Base-by-base conservation (phyloP, 768 basidiomycete species). In the Xanthoconium stramineum region DNA sequence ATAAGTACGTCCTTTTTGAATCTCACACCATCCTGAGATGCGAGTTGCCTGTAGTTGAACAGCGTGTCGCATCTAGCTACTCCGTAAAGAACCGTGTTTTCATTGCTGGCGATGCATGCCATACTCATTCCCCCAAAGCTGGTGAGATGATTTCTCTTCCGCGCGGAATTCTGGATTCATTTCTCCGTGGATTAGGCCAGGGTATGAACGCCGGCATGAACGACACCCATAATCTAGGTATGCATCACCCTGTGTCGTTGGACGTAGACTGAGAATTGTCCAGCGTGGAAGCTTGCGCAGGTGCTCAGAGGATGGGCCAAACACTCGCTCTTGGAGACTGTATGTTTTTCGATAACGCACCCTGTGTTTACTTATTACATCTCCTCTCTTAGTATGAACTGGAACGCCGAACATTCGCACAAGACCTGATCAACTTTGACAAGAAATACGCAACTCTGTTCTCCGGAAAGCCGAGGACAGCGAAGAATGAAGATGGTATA, bases 1-100 rank as follows among this genome's bases (percentile, higher is more conserved):
- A n/a, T 79, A 59, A 83, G 86, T 87, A 59, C 15, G 83, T 47
- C n/a, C 19, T 43, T 47, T 61, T 29, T 1, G 9, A 33, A 6
- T 38, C 17, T 37, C 7, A 13, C 11, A 24, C 15, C 33, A 50
- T 61, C 47, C 35, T 45, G 29, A 38, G 4, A 12, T 48, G 15
- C 35, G 46, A 32, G 20, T 17, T 28, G n/a, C 6, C 11, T 32
- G 20, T 43, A 87, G 88, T 90, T 55, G 88, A 87, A 1, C 89
- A 91, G 64, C 82, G 88, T 14, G n/a, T n/a, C n/a, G n/a, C n/a
- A n/a, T n/a, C n/a, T n/a, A n/a, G n/a, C n/a, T n/a, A n/a, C n/a
- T n/a, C 82, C 20, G 72, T 79, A 1, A 66, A 80, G n/a, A n/a
- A n/a, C n/a, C n/a, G n/a, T n/a, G n/a, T n/a, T n/a, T n/a, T n/a